These are phyloP conservation scores for Phytophthora citricola DNA, from an alignment of 352 stramenopile species.

Conservation along the genomic window DNA sequence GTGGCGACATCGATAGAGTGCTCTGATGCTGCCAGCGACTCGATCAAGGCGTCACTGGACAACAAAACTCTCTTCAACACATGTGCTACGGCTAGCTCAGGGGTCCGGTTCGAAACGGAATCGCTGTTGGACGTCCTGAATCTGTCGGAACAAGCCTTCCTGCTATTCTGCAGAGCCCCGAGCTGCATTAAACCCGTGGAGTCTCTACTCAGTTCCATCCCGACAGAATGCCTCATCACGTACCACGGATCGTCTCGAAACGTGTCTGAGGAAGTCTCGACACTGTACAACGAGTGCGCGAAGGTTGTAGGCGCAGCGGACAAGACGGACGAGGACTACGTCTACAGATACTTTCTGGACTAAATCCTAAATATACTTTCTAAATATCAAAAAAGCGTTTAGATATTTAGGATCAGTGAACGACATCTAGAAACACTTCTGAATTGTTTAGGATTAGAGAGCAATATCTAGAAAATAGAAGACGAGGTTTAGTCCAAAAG, in stretches of 20 bases:
- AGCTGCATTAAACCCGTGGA: not conserved
- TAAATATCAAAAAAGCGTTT: too few species aligned
- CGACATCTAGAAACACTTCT: too few species aligned
- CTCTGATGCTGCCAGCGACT: slow-evolving; percentile 1
- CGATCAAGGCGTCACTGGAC: slow-evolving; percentile 20
- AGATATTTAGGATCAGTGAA: too few species aligned
- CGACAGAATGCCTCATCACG: not conserved
- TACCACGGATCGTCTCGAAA: not conserved
- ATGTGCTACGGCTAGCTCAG: slow-evolving; percentile 1
- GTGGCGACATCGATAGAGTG: slow-evolving; percentile 9
- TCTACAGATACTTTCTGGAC: not conserved
- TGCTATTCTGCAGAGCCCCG: not conserved
- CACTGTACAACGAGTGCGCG: not conserved
- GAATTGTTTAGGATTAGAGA: too few species aligned
- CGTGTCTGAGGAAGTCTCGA: not conserved
- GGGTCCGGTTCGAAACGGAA: too few species aligned
- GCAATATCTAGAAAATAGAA: too few species aligned
- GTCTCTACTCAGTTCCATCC: not conserved
- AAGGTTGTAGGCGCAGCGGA: not conserved
- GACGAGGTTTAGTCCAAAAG: not conserved
- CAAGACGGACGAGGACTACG: not conserved
- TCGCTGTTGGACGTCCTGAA: not conserved
- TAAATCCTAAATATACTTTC: not conserved
- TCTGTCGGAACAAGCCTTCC: not conserved
- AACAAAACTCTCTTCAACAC: slow-evolving; percentile 24